Base-by-base conservation (phyloP, 2,329 filamentous ascomycete genomes). In the Neonectria hederae region DNA sequence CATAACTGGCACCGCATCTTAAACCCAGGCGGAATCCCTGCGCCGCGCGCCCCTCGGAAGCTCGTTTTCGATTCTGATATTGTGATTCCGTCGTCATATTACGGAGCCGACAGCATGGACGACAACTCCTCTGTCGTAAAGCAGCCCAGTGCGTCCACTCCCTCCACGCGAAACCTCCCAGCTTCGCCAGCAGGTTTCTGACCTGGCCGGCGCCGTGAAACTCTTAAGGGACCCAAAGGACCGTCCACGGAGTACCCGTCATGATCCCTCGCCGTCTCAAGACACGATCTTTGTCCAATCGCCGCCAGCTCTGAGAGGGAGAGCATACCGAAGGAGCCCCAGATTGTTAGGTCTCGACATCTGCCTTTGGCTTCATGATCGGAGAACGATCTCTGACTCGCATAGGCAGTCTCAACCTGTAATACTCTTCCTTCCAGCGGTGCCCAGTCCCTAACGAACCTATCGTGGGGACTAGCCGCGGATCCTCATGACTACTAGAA, bases 261-360 rank as follows among this genome's bases (percentile, higher is more conserved):
- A 63, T 43, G 2, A 58, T 21, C 66, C 67, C 0, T 62, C 69
- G 3, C 63, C 67, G 8, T 64, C 65, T 9, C 58, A 54, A 0
- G 67, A 68, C 2, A 65, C 59, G 0, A 45, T 69, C 3, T 43
- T 68, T 0, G 60, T 56, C 0, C 67, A 66, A 1, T 71, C 73
- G 0, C 69, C 0, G 67, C 72, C 1, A 69, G 60, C 24, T 52
- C 66, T 0, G 54, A 73, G 10, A 46, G 67, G 17, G 66, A 67
- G 9, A 65, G 62, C 5, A 73, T 69, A 6, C 76, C 78, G 0
- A 74, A 75, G 19, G 69, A 77, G 5, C 76, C 77, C 0, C 77
- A 77, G 6, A 80, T 81, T 35, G 73, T 80, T 17, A 79, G 79
- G 0, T 76, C 78, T 1, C 77, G 1, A 63, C 76, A 2, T 76